Evolutionary conservation across 192 early-diverging fungal genomes (phyloP).

Genomic region (Coemansia brasiliensis): DNA sequence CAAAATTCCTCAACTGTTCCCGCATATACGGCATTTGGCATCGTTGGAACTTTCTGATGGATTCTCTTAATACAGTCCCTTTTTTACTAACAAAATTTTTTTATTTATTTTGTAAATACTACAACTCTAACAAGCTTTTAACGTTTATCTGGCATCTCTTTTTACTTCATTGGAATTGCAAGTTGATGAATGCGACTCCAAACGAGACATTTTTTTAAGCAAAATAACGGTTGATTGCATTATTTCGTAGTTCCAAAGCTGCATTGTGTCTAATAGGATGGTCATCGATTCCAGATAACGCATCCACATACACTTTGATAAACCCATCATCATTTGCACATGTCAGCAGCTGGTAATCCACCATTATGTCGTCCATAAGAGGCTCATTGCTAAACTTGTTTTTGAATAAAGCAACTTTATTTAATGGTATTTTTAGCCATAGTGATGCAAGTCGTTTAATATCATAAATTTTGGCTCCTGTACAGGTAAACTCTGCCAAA

Average conservation of each 20-base stretch:
- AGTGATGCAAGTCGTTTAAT: not conserved
- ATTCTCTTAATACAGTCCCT: too few relatives aligned
- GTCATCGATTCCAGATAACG: not conserved
- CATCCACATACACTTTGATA: not conserved
- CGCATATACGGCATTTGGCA: slow-evolving; percentile 26
- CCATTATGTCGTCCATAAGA: not conserved
- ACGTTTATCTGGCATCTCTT: too few relatives aligned
- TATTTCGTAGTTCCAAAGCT: too few relatives aligned
- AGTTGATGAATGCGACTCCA: too few relatives aligned
- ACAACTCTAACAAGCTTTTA: too few relatives aligned
- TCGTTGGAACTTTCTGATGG: slow-evolving; percentile 13
- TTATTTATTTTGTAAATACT: too few relatives aligned
- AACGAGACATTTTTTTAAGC: too few relatives aligned
- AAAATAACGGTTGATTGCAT: too few relatives aligned
- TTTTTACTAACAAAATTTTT: too few relatives aligned
- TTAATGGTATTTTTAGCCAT: not conserved
- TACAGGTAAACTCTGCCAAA: not conserved
- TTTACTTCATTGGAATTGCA: too few relatives aligned
- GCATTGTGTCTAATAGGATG: slow-evolving; percentile 4
- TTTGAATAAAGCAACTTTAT: not conserved
- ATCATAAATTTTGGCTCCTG: not conserved
- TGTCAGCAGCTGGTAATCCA: not conserved
- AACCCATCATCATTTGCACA: not conserved
- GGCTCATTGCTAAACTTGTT: not conserved
- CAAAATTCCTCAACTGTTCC: slow-evolving; percentile 26